Evolutionary conservation across 176 grass and related monocot genomes (phyloP).

Genomic region (Poa pratensis): DNA sequence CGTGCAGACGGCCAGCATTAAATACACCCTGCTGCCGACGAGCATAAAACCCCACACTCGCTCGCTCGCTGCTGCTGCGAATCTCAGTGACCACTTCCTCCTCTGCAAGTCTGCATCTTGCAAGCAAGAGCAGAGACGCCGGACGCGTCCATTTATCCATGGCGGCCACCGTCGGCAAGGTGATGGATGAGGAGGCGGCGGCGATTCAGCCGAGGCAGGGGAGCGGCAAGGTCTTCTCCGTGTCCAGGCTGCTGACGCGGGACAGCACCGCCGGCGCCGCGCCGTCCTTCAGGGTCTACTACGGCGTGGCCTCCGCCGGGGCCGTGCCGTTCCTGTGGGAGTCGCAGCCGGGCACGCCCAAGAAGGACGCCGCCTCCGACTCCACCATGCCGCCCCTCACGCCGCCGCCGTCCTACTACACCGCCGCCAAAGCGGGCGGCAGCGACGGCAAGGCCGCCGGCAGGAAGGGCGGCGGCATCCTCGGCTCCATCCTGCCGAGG

Average conservation of each 20-base stretch:
- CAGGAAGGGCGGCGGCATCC: conserved; percentile 42
- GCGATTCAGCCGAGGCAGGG: conserved; percentile 49
- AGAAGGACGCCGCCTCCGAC: conserved; percentile 46
- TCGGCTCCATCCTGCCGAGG: conserved; percentile 64
- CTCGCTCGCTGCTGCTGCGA: not conserved
- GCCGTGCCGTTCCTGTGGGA: conserved; percentile 88
- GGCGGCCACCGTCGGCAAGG: conserved; percentile 20
- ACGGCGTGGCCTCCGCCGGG: conserved; percentile 67
- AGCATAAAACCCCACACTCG: conserved; percentile 29
- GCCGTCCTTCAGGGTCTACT: conserved; percentile 83
- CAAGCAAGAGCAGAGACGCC: not conserved
- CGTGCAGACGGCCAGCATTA: conserved; percentile 10
- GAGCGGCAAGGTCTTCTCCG: conserved; percentile 58
- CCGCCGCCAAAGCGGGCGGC: not conserved
- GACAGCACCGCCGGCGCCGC: conserved; percentile 51
- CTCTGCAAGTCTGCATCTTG: not conserved
- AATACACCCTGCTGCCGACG: conserved; percentile 15
- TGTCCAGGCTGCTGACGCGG: conserved; percentile 61
- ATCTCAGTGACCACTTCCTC: not conserved
- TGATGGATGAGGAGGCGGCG: conserved; percentile 39
- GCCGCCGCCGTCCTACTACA: conserved; percentile 78
- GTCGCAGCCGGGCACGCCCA: conserved; percentile 87
- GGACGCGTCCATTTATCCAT: no score
- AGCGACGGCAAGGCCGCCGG: conserved; percentile 23
- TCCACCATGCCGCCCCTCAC: conserved; percentile 52